Percentiles rank a stretch among this genome's conserved stretches.
Conservation (phyloP, 768 basidiomycete genomes). For the Neoboletus brunneissimus region DNA sequence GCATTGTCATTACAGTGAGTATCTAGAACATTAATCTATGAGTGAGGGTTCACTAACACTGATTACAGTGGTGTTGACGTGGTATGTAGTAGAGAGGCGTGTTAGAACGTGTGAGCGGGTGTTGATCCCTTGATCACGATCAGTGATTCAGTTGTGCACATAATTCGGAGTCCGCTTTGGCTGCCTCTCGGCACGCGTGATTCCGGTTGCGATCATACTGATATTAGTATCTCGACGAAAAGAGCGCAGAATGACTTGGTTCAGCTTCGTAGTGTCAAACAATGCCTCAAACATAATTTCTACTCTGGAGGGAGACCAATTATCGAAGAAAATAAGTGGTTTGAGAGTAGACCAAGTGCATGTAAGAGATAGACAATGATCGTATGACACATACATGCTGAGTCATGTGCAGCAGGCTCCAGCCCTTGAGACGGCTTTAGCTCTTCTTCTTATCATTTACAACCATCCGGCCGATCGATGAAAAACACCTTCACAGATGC, state of each 20-base stretch:
- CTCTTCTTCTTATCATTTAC: constrained; percentile 1
- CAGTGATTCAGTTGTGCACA: no score
- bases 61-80: no score
- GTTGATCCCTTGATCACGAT: no score
- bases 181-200: no score
- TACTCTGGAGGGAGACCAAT: neutral
- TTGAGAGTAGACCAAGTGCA: neutral
- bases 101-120: no score
- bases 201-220: no score
- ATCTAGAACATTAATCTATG: no score
- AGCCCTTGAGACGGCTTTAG: neutral
- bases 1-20: no score
- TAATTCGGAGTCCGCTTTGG: neutral
- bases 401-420: neutral
- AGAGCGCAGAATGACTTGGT: neutral
- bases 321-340: neutral
- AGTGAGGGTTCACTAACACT: no score
- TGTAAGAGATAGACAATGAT: neutral
- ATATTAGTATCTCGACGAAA: no score
- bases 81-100: no score
- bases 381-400: constrained; percentile 8
- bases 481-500: constrained; percentile 63
- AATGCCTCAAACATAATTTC: no score
- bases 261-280: neutral
- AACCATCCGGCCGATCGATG: constrained; percentile 38